These are phyloP conservation scores for Ophiostoma populinum DNA, from an alignment of 2,329 filamentous ascomycete species.

Conservation along the genomic window DNA sequence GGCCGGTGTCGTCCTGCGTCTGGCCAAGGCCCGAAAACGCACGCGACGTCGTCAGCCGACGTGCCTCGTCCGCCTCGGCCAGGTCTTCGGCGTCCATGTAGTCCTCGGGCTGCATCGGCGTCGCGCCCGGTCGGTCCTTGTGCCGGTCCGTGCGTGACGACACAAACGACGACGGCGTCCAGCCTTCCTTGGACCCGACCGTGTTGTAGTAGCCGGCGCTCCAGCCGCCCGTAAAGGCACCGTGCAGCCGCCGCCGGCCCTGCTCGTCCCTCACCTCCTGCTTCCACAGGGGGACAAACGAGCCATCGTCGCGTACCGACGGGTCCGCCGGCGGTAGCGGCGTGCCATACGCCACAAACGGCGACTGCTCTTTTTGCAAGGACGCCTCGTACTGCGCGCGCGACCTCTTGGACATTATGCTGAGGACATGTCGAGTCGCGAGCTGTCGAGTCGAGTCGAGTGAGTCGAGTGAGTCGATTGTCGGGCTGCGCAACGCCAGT, in stretches of 20 bases:
- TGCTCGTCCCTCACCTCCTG: slow-evolving; percentile 91
- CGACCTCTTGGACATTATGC: slow-evolving; percentile 62
- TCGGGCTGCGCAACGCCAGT: too few species aligned
- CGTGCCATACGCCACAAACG: slow-evolving; percentile 69
- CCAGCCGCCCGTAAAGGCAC: slow-evolving; percentile 91
- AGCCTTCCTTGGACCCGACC: slow-evolving; percentile 95
- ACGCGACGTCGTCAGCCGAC: slow-evolving; percentile 53
- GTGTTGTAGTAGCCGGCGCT: slow-evolving; percentile 99
- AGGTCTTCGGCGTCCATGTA: slow-evolving; percentile 98
- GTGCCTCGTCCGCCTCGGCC: slow-evolving; percentile 65
- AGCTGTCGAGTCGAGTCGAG: neutral
- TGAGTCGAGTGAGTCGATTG: too few species aligned
- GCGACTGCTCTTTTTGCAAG: slow-evolving; percentile 45
- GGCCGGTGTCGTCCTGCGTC: slow-evolving; percentile 35
- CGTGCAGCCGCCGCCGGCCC: slow-evolving; percentile 79
- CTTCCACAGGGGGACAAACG: slow-evolving; percentile 92
- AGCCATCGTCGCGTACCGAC: slow-evolving; percentile 70
- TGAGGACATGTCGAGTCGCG: neutral
- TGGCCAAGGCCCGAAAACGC: slow-evolving; percentile 62
- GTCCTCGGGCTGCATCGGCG: slow-evolving; percentile 57
- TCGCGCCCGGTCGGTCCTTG: slow-evolving; percentile 40
- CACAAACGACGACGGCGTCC: slow-evolving; percentile 81
- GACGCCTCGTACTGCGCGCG: slow-evolving; percentile 65
- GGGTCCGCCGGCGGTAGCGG: slow-evolving; percentile 64
- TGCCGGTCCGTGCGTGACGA: slow-evolving; percentile 70